Evolutionary conservation across 495 filamentous ascomycete genomes (phyloP), one percentile per base, ranked within the genome.

Genomic region (Lasiosphaeris hirsuta): DNA sequence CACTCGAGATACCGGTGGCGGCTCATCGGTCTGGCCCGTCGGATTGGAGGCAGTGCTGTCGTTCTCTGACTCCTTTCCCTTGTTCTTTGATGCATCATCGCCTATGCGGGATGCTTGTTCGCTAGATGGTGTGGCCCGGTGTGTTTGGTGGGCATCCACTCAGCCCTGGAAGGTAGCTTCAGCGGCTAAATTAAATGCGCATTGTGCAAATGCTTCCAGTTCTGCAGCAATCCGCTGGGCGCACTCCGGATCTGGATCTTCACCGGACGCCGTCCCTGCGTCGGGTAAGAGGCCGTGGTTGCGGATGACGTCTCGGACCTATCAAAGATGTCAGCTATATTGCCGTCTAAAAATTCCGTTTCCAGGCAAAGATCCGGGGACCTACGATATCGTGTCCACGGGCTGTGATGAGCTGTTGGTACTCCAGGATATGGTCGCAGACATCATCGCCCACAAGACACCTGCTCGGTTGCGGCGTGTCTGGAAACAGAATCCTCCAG

Each of bases 391-490:
- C 44, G 17, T 47, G 7, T 13, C 44, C 44, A 47, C 44, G 44
- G 6, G 4, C 6, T 4, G 6, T 30, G 15, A 47, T 47, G 44
- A 47, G 33, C 44, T 47, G 15, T 23, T 47, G 44, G 19, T 47
- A 47, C 15, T 47, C 19, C 4, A 47, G 18, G 6, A 47, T 9
- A 13, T 47, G 44, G 7, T 47, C 44, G 13, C 15, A 30, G 10
- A 23, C n/a, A n/a, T n/a, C 44, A 18, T 47, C 44, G 44, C 33
- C 44, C 44, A 47, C 44, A 47, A 47, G 13, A 23, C 44, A 47
- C 7, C 19, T 47, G 6, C 13, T 13, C 19, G 44, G 44, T 7
- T 10, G 15, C 3, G 4, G 4, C 18, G 6, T 13, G 6, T 19
- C 44, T 19, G 44, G 44, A 13, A 47, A 47, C 19, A 47, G 44